phyloP scores from a whole-genome alignment of 441 rosid species.

The Flueggea neowawraea region DNA sequence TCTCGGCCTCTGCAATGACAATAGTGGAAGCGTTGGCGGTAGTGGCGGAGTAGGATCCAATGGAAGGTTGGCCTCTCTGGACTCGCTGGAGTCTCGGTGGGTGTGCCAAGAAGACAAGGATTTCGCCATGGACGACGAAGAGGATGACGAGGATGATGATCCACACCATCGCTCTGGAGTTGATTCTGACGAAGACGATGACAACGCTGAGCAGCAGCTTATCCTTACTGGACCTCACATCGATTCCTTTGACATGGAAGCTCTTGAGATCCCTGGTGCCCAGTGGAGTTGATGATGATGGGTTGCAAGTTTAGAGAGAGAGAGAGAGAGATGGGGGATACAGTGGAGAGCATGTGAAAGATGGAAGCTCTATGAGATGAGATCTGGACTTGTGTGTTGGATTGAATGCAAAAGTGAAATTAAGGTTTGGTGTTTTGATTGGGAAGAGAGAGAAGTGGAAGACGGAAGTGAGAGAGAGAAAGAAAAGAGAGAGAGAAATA shows the following conservation, averaged over 20 bases:
- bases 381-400: too few relatives aligned
- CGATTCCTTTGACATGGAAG: conserved; percentile 96
- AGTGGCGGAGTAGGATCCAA: conserved; percentile 46
- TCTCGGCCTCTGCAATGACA: neutral
- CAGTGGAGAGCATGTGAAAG: too few relatives aligned
- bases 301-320: too few relatives aligned
- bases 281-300: conserved; percentile 66
- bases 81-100: conserved; percentile 89
- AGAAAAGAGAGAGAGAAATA: too few relatives aligned
- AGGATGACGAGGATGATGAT: conserved; percentile 23
- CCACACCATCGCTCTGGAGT: conserved; percentile 26
- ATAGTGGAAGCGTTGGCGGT: conserved; percentile 25
- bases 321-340: too few relatives aligned
- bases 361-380: too few relatives aligned
- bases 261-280: conserved; percentile 89
- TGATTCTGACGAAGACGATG: conserved; percentile 81
- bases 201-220: conserved; percentile 63
- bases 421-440: too few relatives aligned
- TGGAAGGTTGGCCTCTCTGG: conserved; percentile 58
- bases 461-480: too few relatives aligned
- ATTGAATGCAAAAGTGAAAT: too few relatives aligned
- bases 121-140: conserved; percentile 51
- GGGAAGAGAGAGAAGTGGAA: too few relatives aligned
- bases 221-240: conserved; percentile 86
- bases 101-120: conserved; percentile 89